Evolutionary conservation across 495 filamentous ascomycete genomes (phyloP), one percentile per base, ranked within the genome.

Genomic region (Delitschia confertaspora): DNA sequence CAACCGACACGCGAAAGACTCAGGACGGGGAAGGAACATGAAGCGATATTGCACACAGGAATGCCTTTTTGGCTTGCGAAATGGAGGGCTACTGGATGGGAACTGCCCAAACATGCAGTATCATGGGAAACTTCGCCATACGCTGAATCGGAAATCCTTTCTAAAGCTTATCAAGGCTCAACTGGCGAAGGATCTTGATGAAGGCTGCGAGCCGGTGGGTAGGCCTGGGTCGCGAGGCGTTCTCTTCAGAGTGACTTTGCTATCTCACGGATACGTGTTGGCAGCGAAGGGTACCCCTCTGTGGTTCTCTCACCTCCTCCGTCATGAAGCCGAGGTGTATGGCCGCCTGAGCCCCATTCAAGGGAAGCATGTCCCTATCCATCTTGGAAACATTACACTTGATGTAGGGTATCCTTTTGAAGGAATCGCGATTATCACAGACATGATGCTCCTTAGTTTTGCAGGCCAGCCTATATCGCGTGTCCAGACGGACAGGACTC

Each of bases 21-120:
- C n/a, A n/a, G n/a, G n/a, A n/a, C n/a, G n/a, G n/a, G 18, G 37
- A 23, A 36, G n/a, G 30, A 25, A 38, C 46, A 49, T n/a, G n/a
- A n/a, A n/a, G n/a, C n/a, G n/a, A 34, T 70, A 70, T 41, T 75
- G 65, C 39, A 71, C 68, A 0, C 66, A 72, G 49, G 55, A 57
- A 18, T 75, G 63, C 49, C 60, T 75, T 22, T 57, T 65, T 6
- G 66, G 68, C 3, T 47, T 75, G n/a, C 57, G 69, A 13, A 45
- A 42, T 6, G 55, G 63, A 0, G 43, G 36, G 18, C 6, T 30
- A 3, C 54, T 73, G 13, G 70, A 75, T 41, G 19, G 44, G 10
- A 3, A 5, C 6, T 75, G 68, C 46, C 69, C 66, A 24, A 74
- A 74, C 22, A 39, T 38, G 24, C 39, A 21, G 23, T 33, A 41